phyloP scores from a whole-genome alignment of 2,329 filamentous ascomycete genomes.

The Stagonosporopsis vannaccii region DNA sequence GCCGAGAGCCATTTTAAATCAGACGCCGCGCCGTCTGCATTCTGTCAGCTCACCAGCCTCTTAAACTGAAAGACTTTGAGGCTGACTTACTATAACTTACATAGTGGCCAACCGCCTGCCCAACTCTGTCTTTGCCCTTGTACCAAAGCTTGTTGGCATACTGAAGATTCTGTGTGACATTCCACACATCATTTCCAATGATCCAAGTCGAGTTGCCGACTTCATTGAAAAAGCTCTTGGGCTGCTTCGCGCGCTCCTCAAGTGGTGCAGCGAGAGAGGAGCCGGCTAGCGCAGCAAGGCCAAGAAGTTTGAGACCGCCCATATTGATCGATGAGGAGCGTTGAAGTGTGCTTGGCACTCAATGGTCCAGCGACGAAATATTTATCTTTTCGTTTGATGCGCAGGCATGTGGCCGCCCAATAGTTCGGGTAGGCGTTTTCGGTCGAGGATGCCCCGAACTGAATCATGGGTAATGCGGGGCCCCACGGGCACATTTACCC shows the following conservation, averaged over 20 bases:
- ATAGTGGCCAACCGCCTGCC: slow-evolving; percentile 53
- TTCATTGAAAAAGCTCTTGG: slow-evolving; percentile 45
- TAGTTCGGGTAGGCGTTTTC: slow-evolving; percentile 9
- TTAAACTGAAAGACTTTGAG: background rate
- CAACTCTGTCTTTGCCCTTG: slow-evolving; percentile 53
- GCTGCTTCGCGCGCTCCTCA: slow-evolving; percentile 31
- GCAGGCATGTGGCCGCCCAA: background rate
- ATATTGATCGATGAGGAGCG: slow-evolving; percentile 11
- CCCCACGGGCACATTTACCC: slow-evolving; percentile 19
- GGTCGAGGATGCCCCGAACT: slow-evolving; percentile 27
- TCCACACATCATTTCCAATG: slow-evolving; percentile 54
- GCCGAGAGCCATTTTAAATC: slow-evolving; percentile 59
- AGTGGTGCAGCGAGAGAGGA: slow-evolving; percentile 24
- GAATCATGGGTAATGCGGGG: slow-evolving; percentile 21
- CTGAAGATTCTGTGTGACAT: slow-evolving; percentile 49
- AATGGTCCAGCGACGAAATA: slow-evolving; percentile 4
- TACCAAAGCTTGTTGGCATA: slow-evolving; percentile 54
- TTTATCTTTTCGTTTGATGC: slow-evolving; percentile 8
- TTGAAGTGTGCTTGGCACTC: slow-evolving; percentile 5
- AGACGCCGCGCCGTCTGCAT: slow-evolving; percentile 56
- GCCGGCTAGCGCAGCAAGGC: slow-evolving; percentile 26
- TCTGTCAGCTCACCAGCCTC: background rate
- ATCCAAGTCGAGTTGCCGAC: slow-evolving; percentile 46
- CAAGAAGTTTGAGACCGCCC: slow-evolving; percentile 26
- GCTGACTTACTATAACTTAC: slow-evolving; percentile 53